Percentiles rank a stretch among this genome's conserved stretches.
Evolutionary conservation across 345 rosid species (phyloP).

Genomic region (Nasturtium officinale): DNA sequence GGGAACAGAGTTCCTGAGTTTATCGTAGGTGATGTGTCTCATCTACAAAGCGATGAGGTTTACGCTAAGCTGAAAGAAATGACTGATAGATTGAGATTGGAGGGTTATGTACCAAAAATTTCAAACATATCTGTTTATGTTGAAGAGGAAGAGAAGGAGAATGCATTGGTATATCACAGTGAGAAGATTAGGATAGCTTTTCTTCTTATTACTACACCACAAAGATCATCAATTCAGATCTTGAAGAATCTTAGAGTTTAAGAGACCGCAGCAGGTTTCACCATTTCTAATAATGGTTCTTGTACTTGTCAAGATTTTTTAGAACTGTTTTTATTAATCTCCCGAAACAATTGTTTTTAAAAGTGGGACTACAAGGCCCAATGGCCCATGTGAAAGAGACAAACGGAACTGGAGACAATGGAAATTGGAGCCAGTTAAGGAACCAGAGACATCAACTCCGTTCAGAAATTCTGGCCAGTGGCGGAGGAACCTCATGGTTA

Average conservation of each 20-base stretch:
- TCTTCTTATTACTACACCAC: slow-evolving; percentile 64
- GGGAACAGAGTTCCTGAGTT: slow-evolving; percentile 70
- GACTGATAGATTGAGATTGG: slow-evolving; percentile 53
- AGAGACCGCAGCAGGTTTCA: slow-evolving; percentile 84
- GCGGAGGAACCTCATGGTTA: no score
- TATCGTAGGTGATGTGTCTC: slow-evolving; percentile 65
- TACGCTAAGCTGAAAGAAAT: slow-evolving; percentile 64
- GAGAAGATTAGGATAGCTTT: slow-evolving; percentile 88
- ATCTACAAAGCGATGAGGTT: slow-evolving; percentile 58
- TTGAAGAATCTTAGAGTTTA: slow-evolving; percentile 84
- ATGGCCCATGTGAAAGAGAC: no score
- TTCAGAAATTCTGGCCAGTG: no score
- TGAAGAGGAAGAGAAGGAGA: slow-evolving; percentile 83
- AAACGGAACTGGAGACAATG: no score
- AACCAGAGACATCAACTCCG: no score
- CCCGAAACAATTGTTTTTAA: background rate
- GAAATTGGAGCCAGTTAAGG: no score
- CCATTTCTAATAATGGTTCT: slow-evolving; percentile 66
- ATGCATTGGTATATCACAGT: slow-evolving; percentile 70
- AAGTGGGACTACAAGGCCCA: no score
- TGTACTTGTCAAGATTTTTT: slow-evolving; percentile 67
- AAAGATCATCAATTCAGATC: slow-evolving; percentile 56
- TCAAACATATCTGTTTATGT: slow-evolving; percentile 65
- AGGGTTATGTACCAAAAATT: slow-evolving; percentile 66
- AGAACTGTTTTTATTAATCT: no score